phyloP scores from a whole-genome alignment of 805 yeast species.

The Candida quercuum region DNA sequence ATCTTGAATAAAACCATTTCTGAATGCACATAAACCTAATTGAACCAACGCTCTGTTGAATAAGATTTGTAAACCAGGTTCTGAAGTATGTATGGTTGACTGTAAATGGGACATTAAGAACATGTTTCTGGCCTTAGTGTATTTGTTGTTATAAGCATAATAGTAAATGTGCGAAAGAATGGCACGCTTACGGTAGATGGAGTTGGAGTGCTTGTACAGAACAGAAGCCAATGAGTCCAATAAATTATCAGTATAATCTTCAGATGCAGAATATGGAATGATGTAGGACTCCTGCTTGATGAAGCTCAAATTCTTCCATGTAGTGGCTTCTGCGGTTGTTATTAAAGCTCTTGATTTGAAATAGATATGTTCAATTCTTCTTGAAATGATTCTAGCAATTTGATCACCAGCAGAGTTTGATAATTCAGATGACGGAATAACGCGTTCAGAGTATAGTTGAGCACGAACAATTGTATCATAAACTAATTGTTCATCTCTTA shows the following conservation, averaged over 20 bases:
- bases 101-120: constrained; percentile 82
- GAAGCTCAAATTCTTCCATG: constrained; percentile 55
- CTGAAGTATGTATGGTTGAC: constrained; percentile 77
- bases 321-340: constrained; percentile 57
- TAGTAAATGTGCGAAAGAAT: constrained; percentile 82
- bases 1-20: constrained; percentile 79
- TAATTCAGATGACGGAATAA: constrained; percentile 37
- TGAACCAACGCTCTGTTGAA: constrained; percentile 95
- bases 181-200: constrained; percentile 74
- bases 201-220: constrained; percentile 61
- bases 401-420: constrained; percentile 33
- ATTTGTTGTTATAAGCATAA: constrained; percentile 84
- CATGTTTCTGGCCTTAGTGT: constrained; percentile 81
- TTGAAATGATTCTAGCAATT: constrained; percentile 67
- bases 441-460: constrained; percentile 77
- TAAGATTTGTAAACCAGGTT: constrained; percentile 80
- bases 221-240: constrained; percentile 61
- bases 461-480: constrained; percentile 76
- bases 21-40: constrained; percentile 93
- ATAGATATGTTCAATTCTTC: constrained; percentile 89
- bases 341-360: constrained; percentile 83
- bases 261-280: constrained; percentile 24
- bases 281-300: constrained; percentile 23
- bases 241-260: constrained; percentile 45
- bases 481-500: constrained; percentile 77